Conservation (phyloP, 305 asterid species). For the Euphrasia arctica region DNA sequence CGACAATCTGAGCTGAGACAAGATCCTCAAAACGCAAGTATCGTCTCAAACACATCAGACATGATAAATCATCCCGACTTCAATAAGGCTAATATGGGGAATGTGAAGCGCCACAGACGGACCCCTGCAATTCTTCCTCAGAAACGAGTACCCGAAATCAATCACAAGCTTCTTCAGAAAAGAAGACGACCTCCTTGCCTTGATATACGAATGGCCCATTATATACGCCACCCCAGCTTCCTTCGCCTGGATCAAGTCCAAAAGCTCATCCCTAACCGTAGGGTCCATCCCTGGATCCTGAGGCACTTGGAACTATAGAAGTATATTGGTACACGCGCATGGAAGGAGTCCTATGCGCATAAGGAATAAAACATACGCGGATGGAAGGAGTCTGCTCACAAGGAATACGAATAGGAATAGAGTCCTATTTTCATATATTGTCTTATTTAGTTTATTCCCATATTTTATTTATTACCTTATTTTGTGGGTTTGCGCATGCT, state of each 20-base stretch:
- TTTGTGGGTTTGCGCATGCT: no score
- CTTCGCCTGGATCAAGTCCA: constrained; percentile 77
- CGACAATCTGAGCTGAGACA: no score
- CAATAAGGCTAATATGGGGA: constrained; percentile 92
- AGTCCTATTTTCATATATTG: no score
- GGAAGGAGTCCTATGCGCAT: no score
- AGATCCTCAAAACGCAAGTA: not conserved
- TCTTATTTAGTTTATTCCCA: no score
- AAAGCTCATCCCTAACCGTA: constrained; percentile 71
- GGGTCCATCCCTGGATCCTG: constrained; percentile 64
- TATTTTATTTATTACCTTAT: no score
- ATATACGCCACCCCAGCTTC: constrained; percentile 93
- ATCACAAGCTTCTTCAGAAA: constrained; percentile 73
- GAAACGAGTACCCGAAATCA: constrained; percentile 86
- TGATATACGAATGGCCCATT: constrained; percentile 90
- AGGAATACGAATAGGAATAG: no score
- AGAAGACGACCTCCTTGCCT: constrained; percentile 79
- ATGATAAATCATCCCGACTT: constrained; percentile 93
- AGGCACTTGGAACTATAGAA: constrained; percentile 46
- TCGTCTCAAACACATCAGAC: constrained; percentile 37
- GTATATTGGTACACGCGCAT: no score
- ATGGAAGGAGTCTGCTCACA: no score
- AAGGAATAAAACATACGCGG: no score
- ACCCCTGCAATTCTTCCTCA: constrained; percentile 90
- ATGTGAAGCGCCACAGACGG: constrained; percentile 91